phyloP scores from a whole-genome alignment of 345 rosid genomes.

The Hibiscus syriacus region DNA sequence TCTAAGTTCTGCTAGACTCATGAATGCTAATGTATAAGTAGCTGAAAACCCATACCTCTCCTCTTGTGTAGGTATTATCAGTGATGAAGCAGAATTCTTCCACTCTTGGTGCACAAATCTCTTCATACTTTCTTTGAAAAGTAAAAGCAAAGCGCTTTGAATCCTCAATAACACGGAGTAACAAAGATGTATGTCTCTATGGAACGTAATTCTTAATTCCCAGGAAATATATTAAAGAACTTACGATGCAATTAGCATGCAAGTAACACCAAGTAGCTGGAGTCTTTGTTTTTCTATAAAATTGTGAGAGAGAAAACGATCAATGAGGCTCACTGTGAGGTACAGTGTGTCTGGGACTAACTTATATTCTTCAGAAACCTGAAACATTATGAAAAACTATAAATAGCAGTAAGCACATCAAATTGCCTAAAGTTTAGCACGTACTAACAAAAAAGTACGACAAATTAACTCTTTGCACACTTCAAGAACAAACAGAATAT shows the following conservation, averaged over 20 bases:
- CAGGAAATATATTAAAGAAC: conserved; percentile 19
- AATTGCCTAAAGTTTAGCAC: background rate
- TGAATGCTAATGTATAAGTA: background rate
- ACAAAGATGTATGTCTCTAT: conserved; percentile 1
- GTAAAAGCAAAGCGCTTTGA: conserved; percentile 15
- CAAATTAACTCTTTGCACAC: background rate
- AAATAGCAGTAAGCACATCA: background rate
- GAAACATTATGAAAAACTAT: conserved; percentile 17
- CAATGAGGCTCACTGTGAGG: conserved; percentile 84
- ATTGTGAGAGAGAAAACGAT: conserved; percentile 74
- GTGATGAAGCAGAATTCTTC: conserved; percentile 95
- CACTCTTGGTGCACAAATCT: conserved; percentile 72
- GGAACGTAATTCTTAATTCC: background rate
- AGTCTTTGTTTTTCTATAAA: conserved; percentile 73
- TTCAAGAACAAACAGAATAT: conserved; percentile 5
- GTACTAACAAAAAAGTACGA: background rate
- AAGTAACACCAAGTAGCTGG: conserved; percentile 86
- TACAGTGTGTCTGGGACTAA: conserved; percentile 90
- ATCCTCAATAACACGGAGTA: conserved; percentile 8
- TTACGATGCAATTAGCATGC: conserved; percentile 99
- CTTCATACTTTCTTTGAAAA: conserved; percentile 78
- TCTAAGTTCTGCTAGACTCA: background rate
- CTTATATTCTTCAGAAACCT: conserved; percentile 90
- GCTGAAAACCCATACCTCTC: conserved; percentile 44
- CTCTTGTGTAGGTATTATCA: conserved; percentile 72